Percentiles rank a stretch among this genome's conserved stretches.
Evolutionary conservation across 176 grass and related monocot genomes (phyloP).

Genomic region (Hordeum marinum): DNA sequence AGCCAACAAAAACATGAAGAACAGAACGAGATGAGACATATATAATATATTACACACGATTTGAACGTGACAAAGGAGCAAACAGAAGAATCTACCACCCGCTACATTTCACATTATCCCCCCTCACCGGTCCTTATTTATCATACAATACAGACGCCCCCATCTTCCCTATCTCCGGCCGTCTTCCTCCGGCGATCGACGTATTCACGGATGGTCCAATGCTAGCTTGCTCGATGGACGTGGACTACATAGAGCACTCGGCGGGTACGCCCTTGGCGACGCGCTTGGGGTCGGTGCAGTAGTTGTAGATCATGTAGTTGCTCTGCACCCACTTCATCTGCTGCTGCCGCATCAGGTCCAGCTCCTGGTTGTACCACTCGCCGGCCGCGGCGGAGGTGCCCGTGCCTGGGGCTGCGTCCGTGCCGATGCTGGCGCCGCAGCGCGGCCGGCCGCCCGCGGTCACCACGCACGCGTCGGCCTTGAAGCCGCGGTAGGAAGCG

Average conservation of each 20-base stretch:
- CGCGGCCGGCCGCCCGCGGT: conserved; percentile 20
- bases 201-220: conserved; percentile 36
- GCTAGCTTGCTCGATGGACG: neutral
- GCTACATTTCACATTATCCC: neutral
- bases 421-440: conserved; percentile 23
- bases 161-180: neutral
- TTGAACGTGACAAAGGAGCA: too few species aligned
- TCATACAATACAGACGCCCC: neutral
- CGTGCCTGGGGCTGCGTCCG: neutral
- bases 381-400: neutral
- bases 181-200: neutral
- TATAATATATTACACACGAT: conserved; percentile 25
- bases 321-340: conserved; percentile 77
- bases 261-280: conserved; percentile 48
- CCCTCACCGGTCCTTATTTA: conserved; percentile 17
- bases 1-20: neutral
- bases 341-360: conserved; percentile 53
- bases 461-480: conserved; percentile 66
- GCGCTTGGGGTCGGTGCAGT: conserved; percentile 76
- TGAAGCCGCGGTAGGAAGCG: conserved; percentile 62
- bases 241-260: conserved; percentile 51
- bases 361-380: conserved; percentile 81
- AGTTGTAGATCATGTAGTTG: conserved; percentile 94
- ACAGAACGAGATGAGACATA: neutral
- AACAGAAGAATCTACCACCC: conserved; percentile 2